phyloP scores from a whole-genome alignment of 805 yeast genomes.

The Tetrapisispora phaffii region DNA sequence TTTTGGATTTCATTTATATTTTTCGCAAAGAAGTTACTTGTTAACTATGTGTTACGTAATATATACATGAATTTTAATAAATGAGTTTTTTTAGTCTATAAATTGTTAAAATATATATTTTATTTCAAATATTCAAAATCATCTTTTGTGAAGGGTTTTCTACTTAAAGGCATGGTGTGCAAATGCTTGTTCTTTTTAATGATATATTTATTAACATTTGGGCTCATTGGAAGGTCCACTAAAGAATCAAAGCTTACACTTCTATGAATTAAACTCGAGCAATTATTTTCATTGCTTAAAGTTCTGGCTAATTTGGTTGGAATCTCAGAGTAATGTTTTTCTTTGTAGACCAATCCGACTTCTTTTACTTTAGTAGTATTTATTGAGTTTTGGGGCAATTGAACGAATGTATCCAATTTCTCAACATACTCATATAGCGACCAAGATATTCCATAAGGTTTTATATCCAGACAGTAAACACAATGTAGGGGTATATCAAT shows the following conservation, averaged over 20 bases:
- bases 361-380: constrained; percentile 49
- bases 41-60: not conserved
- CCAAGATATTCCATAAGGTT: constrained; percentile 95
- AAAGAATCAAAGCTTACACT: constrained; percentile 1
- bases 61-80: not conserved
- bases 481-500: constrained; percentile 91
- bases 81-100: not conserved
- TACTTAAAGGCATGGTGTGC: not conserved
- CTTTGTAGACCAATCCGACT: constrained; percentile 57
- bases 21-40: no score
- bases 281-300: constrained; percentile 1
- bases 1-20: no score
- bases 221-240: not conserved
- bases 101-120: not conserved
- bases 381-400: constrained; percentile 39
- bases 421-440: constrained; percentile 82
- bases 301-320: constrained; percentile 37
- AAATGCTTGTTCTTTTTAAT: not conserved
- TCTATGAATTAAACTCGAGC: not conserved
- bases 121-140: not conserved
- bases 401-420: constrained; percentile 60
- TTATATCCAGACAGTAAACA: constrained; percentile 78
- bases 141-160: not conserved
- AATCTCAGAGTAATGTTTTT: constrained; percentile 61
- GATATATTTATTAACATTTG: not conserved